Evolutionary conservation across 495 filamentous ascomycete species (phyloP), one percentile per base, ranked within the genome.

Genomic region (Clavariopsis aquatica): DNA sequence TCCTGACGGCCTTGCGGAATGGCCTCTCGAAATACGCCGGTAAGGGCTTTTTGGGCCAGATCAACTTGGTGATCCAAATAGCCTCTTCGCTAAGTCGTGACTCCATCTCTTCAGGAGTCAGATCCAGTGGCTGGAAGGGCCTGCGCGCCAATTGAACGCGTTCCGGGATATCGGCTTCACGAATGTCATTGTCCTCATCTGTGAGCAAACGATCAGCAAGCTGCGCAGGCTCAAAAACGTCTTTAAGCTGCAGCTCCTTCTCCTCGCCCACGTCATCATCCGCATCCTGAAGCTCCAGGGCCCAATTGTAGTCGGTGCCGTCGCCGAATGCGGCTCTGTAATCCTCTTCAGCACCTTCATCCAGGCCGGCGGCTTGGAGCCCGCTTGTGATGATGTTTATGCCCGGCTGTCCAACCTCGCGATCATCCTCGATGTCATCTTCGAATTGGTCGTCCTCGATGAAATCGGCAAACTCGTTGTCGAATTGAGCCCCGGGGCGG

Each of bases 201-300:
- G 94, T 98, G 34, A 98, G 84, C 75, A 98, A 89, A 75, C 89
- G 91, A 74, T 98, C 94, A 38, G 85, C 84, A 43, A 98, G 85
- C 75, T 98, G 90, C 1, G 92, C 93, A 1, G 95, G 95, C 76
- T 98, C 94, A 63, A 98, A 98, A 60, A 98, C 93, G 73, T 98
- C 93, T 76, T 96, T 96, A 46, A 98, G 80, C 73, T 97, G 90
- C n/a, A 98, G 81, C 28, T 79, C 79, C 66, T 85, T 73, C 43
- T 87, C 90, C 57, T 84, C 84, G 68, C 87, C 86, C 43, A 83
- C 81, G 36, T 85, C 85, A 60, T 88, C 86, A 49, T 84, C 79
- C 24, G 82, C 79, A 20, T 92, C 88, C 71, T 96, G 92, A 60
- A 91, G 80, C 43, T 91, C 87, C 60, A 98, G 77, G 9, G 93